Conservation (phyloP, 345 rosid species). For the Moricandia arvensis region DNA sequence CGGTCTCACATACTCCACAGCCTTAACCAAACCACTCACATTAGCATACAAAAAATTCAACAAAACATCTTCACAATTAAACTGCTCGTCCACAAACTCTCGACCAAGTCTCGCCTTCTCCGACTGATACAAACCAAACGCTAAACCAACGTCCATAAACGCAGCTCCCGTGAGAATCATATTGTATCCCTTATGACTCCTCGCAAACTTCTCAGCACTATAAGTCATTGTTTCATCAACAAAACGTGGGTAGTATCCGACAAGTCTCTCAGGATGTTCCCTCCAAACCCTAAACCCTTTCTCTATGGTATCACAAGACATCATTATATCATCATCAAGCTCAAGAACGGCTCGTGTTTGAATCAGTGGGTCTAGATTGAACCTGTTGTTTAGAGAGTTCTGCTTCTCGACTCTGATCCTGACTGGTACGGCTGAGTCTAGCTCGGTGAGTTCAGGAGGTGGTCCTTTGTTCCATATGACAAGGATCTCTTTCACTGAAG, state of each 20-base stretch:
- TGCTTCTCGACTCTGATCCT: conserved; percentile 69
- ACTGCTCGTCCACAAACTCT: conserved; percentile 58
- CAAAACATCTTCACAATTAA: conserved; percentile 90
- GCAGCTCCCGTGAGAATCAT: conserved; percentile 98
- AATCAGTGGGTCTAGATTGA: conserved; percentile 65
- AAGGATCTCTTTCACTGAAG: conserved; percentile 90
- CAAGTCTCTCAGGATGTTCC: conserved; percentile 72
- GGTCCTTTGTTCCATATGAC: conserved; percentile 98
- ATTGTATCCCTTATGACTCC: conserved; percentile 74
- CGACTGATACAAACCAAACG: conserved; percentile 68
- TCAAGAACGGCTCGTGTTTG: conserved; percentile 82
- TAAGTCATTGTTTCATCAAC: conserved; percentile 59
- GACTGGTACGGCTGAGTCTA: conserved; percentile 84
- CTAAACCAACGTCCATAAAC: conserved; percentile 59
- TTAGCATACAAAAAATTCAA: conserved; percentile 83
- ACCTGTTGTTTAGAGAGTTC: conserved; percentile 85
- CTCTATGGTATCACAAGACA: conserved; percentile 78
- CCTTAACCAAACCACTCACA: conserved; percentile 48
- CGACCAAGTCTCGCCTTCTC: conserved; percentile 64
- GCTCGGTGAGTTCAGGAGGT: conserved; percentile 60
- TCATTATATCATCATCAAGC: conserved; percentile 96
- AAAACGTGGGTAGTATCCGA: conserved; percentile 87
- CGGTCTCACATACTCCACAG: conserved; percentile 87
- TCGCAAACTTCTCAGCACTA: conserved; percentile 74
- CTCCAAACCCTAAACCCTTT: conserved; percentile 93